phyloP scores from a whole-genome alignment of 345 rosid species.

The Acer saccharum region DNA sequence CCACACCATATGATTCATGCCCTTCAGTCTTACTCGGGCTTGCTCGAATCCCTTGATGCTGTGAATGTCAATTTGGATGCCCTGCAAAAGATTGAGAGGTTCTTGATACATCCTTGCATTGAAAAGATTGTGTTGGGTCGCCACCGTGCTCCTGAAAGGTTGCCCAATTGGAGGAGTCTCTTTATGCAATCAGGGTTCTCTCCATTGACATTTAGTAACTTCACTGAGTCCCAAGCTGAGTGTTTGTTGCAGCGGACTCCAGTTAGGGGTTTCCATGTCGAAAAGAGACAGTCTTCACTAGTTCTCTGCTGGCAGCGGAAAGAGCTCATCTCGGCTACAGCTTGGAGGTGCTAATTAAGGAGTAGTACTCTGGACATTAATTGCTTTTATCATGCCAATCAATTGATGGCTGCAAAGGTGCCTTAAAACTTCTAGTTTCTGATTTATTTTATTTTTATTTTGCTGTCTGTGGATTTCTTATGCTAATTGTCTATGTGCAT shows the following conservation, averaged over 20 bases:
- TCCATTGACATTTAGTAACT: conserved; percentile 67
- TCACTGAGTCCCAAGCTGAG: conserved; percentile 87
- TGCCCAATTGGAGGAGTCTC: conserved; percentile 71
- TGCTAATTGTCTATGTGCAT: conserved; percentile 48
- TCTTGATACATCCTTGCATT: conserved; percentile 67
- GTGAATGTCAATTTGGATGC: conserved; percentile 67
- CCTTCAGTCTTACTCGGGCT: conserved; percentile 60
- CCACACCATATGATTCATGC: conserved; percentile 77
- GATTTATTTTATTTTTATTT: conserved; percentile 6
- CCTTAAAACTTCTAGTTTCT: conserved; percentile 40
- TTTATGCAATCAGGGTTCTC: conserved; percentile 74
- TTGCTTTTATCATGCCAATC: conserved; percentile 11
- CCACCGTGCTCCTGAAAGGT: conserved; percentile 52
- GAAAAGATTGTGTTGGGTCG: conserved; percentile 69
- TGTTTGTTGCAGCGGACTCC: conserved; percentile 69
- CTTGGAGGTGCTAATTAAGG: conserved; percentile 72
- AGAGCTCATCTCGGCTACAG: conserved; percentile 81
- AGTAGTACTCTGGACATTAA: background rate
- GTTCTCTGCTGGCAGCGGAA: conserved; percentile 87
- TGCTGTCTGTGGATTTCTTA: conserved; percentile 32
- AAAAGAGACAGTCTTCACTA: conserved; percentile 74
- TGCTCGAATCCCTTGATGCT: conserved; percentile 86
- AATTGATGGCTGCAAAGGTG: conserved; percentile 27
- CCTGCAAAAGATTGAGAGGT: conserved; percentile 82
- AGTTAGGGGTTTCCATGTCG: conserved; percentile 81